These are phyloP conservation scores for Arthrocladium fulminans DNA, from an alignment of 2,329 filamentous ascomycete genomes.

Conservation along the genomic window DNA sequence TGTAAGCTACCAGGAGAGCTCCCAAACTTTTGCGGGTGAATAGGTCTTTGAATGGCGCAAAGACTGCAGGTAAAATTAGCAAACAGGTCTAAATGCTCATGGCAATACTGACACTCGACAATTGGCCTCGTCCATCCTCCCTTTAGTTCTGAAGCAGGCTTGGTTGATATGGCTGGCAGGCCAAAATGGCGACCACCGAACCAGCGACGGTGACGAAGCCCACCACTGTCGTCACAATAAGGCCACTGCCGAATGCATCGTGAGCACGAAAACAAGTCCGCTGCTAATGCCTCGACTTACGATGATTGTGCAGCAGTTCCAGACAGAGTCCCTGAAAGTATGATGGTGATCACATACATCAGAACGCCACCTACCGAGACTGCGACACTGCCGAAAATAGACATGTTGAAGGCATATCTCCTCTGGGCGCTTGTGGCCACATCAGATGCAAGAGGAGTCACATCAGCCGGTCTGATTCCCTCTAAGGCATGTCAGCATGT, in stretches of 20 bases:
- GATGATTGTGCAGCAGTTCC: not conserved
- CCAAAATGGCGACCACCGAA: slow-evolving; percentile 1
- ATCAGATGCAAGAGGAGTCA: not conserved
- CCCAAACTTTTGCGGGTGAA: not conserved
- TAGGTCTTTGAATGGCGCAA: slow-evolving; percentile 3
- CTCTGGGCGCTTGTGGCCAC: not conserved
- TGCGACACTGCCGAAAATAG: not conserved
- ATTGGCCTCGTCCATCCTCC: too few species aligned
- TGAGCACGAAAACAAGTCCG: too few species aligned
- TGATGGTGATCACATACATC: slow-evolving; percentile 3
- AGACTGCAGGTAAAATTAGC: too few species aligned
- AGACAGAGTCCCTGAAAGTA: slow-evolving; percentile 1
- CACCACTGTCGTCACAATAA: slow-evolving; percentile 3
- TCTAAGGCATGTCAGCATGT: too few species aligned
- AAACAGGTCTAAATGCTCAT: too few species aligned
- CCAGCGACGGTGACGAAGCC: slow-evolving; percentile 7
- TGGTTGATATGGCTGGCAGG: too few species aligned
- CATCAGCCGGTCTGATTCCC: not conserved
- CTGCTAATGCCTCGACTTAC: not conserved
- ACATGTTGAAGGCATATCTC: slow-evolving; percentile 7
- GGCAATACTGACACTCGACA: too few species aligned
- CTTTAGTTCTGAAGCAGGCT: too few species aligned
- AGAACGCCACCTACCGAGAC: not conserved
- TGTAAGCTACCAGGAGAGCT: slow-evolving; percentile 4
- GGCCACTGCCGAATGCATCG: too few species aligned